Evolutionary conservation across 1,139 yeast species (phyloP).

Genomic region (Geotrichum klebahnii): DNA sequence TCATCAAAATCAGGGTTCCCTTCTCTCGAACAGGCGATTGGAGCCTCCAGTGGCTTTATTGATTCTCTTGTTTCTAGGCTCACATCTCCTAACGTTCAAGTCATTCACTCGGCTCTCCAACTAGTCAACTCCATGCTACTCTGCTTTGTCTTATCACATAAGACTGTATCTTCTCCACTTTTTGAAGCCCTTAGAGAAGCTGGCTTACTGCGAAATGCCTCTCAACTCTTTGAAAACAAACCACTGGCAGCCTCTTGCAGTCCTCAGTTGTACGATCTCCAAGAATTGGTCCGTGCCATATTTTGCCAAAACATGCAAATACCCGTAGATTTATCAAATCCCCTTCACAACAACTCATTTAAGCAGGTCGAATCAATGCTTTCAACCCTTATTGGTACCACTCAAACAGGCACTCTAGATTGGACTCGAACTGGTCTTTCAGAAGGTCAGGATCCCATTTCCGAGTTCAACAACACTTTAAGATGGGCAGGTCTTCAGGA

Average conservation of each 20-base stretch:
- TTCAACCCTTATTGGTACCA: constrained; percentile 29
- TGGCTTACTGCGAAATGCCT: constrained; percentile 29
- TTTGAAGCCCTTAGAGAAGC: constrained; percentile 29
- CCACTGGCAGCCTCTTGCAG: constrained; percentile 31
- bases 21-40: constrained; percentile 26
- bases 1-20: constrained; percentile 23
- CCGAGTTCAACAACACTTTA: constrained; percentile 28
- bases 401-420: constrained; percentile 25
- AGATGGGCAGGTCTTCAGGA: constrained; percentile 37
- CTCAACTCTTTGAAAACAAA: constrained; percentile 31
- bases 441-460: constrained; percentile 27
- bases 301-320: constrained; percentile 27
- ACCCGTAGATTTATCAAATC: constrained; percentile 25
- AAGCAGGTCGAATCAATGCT: constrained; percentile 28
- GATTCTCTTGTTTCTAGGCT: constrained; percentile 29
- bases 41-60: constrained; percentile 25
- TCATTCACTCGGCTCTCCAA: constrained; percentile 31
- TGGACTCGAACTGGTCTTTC: constrained; percentile 34
- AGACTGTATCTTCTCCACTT: constrained; percentile 27
- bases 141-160: constrained; percentile 28
- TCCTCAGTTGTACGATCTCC: constrained; percentile 32
- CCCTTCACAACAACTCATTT: constrained; percentile 27
- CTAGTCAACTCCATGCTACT: constrained; percentile 29
- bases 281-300: constrained; percentile 32
- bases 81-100: constrained; percentile 27